Evolutionary conservation across 2,329 filamentous ascomycete genomes (phyloP).

Genomic region (Trichoderma atrobrunneum): DNA sequence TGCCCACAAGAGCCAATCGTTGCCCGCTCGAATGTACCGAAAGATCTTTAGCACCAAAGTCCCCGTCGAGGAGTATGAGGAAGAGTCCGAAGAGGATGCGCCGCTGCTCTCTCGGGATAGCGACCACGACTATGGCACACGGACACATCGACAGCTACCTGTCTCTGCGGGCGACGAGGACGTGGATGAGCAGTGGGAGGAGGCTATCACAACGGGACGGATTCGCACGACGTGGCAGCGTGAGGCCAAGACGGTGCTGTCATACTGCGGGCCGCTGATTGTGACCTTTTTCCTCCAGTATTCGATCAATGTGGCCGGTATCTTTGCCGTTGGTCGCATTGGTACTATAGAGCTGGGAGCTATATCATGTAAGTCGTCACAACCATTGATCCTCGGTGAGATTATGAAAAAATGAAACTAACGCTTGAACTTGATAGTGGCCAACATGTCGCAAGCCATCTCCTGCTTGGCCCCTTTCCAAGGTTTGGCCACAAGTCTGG

Average conservation of each 20-base stretch:
- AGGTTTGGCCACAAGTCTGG: slow-evolving; percentile 83
- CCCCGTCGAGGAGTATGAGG: slow-evolving; percentile 37
- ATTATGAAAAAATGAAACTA: neutral
- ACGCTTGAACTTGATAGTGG: slow-evolving; percentile 29
- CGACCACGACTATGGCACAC: slow-evolving; percentile 23
- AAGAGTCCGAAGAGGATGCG: slow-evolving; percentile 41
- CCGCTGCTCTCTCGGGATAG: slow-evolving; percentile 36
- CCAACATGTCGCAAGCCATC: slow-evolving; percentile 77
- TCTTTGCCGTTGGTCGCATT: slow-evolving; percentile 74
- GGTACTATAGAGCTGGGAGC: slow-evolving; percentile 59
- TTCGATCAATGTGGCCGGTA: slow-evolving; percentile 76
- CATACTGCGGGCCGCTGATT: slow-evolving; percentile 69
- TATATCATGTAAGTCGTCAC: slow-evolving; percentile 38
- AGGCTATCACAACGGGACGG: slow-evolving; percentile 74
- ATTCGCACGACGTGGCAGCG: slow-evolving; percentile 90
- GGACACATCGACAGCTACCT: slow-evolving; percentile 29
- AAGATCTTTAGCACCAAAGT: slow-evolving; percentile 57
- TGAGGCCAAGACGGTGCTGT: slow-evolving; percentile 75
- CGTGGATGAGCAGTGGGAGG: slow-evolving; percentile 76
- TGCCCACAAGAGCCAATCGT: slow-evolving; percentile 31
- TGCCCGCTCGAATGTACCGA: slow-evolving; percentile 44
- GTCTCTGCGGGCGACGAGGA: slow-evolving; percentile 48
- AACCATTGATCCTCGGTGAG: neutral
- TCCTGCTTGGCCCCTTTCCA: slow-evolving; percentile 75
- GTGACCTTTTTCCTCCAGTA: slow-evolving; percentile 75